phyloP scores from a whole-genome alignment of 768 basidiomycete species.

The Pleurotus sapidus region DNA sequence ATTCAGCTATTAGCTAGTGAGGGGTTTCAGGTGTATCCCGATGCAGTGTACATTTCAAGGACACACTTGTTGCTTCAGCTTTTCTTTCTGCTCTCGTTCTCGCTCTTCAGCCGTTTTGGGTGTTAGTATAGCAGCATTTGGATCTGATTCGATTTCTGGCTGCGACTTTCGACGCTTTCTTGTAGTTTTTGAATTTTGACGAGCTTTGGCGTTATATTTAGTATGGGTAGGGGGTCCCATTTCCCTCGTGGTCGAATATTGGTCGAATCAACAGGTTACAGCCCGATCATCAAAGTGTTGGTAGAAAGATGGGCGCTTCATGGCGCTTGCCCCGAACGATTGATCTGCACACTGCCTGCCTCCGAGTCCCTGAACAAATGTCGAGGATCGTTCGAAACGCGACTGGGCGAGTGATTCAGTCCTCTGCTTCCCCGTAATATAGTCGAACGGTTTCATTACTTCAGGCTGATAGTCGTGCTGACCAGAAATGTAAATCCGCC shows the following conservation, averaged over 20 bases:
- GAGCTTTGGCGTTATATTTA: slow-evolving; percentile 64
- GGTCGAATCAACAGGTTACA: no score
- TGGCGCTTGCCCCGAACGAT: background rate
- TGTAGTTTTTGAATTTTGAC: slow-evolving; percentile 52
- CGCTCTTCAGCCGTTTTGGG: slow-evolving; percentile 61
- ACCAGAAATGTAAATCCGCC: background rate
- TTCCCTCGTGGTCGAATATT: background rate
- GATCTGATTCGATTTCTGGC: slow-evolving; percentile 32
- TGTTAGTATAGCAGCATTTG: slow-evolving; percentile 57
- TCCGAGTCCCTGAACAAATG: no score
- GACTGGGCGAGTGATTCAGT: no score
- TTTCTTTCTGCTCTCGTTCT: slow-evolving; percentile 57
- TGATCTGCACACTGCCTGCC: no score
- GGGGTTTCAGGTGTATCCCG: background rate
- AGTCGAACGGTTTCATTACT: no score
- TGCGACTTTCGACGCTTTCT: slow-evolving; percentile 34
- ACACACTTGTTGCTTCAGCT: slow-evolving; percentile 57
- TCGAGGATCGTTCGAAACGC: no score
- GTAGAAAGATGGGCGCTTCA: background rate
- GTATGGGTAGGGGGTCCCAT: slow-evolving; percentile 27
- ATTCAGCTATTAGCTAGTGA: slow-evolving; percentile 42
- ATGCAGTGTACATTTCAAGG: background rate
- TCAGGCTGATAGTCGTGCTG: no score
- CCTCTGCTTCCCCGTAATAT: no score
- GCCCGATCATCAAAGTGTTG: no score